These are phyloP conservation scores for Sophora flavescens DNA, from an alignment of 306 rosid genomes.

Conservation along the genomic window DNA sequence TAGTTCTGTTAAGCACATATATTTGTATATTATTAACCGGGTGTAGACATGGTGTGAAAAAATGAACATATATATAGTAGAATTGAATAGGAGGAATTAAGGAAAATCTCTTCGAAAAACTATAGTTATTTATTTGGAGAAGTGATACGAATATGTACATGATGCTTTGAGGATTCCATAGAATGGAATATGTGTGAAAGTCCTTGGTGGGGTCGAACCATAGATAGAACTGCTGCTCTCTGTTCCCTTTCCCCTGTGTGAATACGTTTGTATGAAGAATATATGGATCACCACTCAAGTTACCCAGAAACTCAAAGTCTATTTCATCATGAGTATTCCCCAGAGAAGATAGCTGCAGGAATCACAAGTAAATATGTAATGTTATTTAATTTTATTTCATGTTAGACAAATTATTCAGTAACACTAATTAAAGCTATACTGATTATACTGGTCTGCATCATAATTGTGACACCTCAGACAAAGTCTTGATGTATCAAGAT, in stretches of 20 bases:
- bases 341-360: conserved; percentile 59
- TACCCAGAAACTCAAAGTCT: conserved; percentile 76
- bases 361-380: background rate
- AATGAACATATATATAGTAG: no score
- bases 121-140: no score
- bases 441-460: no score
- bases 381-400: background rate
- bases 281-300: conserved; percentile 74
- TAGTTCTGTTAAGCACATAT: no score
- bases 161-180: conserved; percentile 75
- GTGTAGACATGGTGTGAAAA: no score
- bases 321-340: conserved; percentile 68
- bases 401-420: no score
- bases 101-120: no score
- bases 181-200: conserved; percentile 76
- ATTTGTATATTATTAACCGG: no score
- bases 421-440: no score
- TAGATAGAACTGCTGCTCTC: conserved; percentile 69
- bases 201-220: conserved; percentile 81
- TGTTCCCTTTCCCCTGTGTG: conserved; percentile 65
- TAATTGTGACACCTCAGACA: no score
- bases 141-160: conserved; percentile 45
- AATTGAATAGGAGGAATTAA: no score
- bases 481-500: no score
- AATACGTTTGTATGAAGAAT: conserved; percentile 66